These are phyloP conservation scores for Cordyceps javanica DNA, from an alignment of 2,329 filamentous ascomycete species.

Conservation along the genomic window DNA sequence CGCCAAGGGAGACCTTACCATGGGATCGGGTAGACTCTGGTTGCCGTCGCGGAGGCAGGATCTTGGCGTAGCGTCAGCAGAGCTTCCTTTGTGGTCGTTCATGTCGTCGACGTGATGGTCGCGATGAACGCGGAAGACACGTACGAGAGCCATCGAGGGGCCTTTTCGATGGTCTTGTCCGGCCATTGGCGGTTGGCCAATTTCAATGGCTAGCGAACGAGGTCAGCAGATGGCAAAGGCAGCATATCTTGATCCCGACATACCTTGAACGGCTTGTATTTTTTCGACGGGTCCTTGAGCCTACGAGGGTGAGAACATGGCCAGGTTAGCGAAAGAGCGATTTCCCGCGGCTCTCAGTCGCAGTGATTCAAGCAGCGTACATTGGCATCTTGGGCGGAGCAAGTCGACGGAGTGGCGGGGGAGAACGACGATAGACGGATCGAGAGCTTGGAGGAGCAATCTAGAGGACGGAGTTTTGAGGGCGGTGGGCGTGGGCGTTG, in stretches of 20 bases:
- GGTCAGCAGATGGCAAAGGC: background rate
- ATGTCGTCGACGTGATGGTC: background rate
- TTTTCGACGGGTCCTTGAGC: slow-evolving; percentile 71
- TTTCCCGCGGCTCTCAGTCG: background rate
- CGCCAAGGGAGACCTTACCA: slow-evolving; percentile 64
- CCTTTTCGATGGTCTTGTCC: slow-evolving; percentile 71
- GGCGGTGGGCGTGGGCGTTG: background rate
- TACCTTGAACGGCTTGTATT: slow-evolving; percentile 60
- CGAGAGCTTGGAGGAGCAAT: background rate
- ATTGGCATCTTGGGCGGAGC: slow-evolving; percentile 7
- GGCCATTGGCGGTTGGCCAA: slow-evolving; percentile 77
- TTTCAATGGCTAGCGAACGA: slow-evolving; percentile 35
- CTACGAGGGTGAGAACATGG: slow-evolving; percentile 18
- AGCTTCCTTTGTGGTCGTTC: too few relatives aligned
- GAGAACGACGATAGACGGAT: background rate
- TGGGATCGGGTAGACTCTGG: slow-evolving; percentile 86
- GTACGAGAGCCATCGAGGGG: slow-evolving; percentile 81
- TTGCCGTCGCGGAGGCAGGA: slow-evolving; percentile 79
- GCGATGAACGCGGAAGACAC: background rate
- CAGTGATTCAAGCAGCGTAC: background rate
- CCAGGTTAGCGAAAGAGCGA: background rate
- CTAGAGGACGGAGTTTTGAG: background rate
- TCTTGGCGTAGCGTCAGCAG: background rate
- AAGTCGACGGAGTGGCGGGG: background rate
- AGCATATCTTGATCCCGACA: background rate